Evolutionary conservation across 768 basidiomycete genomes (phyloP).

Genomic region (Epithele typhae): DNA sequence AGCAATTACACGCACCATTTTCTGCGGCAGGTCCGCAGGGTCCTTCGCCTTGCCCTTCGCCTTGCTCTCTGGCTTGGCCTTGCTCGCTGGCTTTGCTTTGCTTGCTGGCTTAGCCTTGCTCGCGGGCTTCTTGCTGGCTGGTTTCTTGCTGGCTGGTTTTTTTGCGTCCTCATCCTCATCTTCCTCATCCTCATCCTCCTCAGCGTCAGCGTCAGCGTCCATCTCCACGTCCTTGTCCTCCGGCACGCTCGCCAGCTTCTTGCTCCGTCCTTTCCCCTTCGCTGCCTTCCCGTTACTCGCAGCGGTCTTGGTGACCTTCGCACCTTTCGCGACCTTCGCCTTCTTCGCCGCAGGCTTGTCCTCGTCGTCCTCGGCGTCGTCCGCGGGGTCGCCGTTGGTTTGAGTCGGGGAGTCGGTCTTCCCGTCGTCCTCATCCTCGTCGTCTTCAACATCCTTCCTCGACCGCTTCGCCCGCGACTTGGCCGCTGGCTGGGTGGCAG

Average conservation of each 20-base stretch:
- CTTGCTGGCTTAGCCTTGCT: slow-evolving; percentile 6
- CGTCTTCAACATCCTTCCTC: slow-evolving; percentile 17
- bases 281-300: slow-evolving; percentile 16
- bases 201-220: slow-evolving; percentile 15
- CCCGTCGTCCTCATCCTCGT: slow-evolving; percentile 14
- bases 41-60: slow-evolving; percentile 2
- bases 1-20: slow-evolving; percentile 35
- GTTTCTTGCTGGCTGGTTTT: slow-evolving; percentile 1
- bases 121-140: slow-evolving; percentile 1
- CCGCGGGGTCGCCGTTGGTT: neutral
- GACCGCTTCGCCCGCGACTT: slow-evolving; percentile 8
- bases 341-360: slow-evolving; percentile 3
- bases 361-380: neutral
- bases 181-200: slow-evolving; percentile 15
- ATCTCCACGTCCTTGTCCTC: slow-evolving; percentile 12
- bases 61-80: slow-evolving; percentile 1
- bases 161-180: slow-evolving; percentile 22
- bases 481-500: slow-evolving; percentile 14
- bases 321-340: slow-evolving; percentile 1
- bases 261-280: slow-evolving; percentile 18
- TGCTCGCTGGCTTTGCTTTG: slow-evolving; percentile 6
- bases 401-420: neutral
- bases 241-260: slow-evolving; percentile 9
- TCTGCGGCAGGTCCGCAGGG: slow-evolving; percentile 29
- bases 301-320: slow-evolving; percentile 10